Evolutionary conservation across 768 basidiomycete species (phyloP).

Genomic region (Mycena latifolia): DNA sequence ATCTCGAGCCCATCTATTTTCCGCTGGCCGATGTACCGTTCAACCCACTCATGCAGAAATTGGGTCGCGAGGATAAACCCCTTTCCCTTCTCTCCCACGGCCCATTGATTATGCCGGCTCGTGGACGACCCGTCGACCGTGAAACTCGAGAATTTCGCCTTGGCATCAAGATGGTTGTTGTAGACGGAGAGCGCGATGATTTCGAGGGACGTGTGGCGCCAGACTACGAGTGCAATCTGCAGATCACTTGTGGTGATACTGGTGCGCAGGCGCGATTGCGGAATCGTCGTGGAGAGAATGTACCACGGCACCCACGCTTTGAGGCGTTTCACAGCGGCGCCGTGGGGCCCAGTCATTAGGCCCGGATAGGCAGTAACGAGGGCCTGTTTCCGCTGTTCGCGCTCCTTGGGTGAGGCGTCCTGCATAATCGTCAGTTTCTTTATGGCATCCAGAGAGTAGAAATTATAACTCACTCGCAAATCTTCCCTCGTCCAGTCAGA

Average conservation of each 20-base stretch:
- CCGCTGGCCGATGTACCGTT: not conserved
- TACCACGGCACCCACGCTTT: slow-evolving; percentile 13
- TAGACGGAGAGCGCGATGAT: not conserved
- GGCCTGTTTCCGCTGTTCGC: not conserved
- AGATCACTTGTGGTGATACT: not conserved
- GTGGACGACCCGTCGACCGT: slow-evolving; percentile 18
- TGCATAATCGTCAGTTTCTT: not conserved
- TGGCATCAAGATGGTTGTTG: slow-evolving; percentile 19
- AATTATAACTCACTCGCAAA: slow-evolving; percentile 1
- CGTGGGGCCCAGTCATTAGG: slow-evolving; percentile 5
- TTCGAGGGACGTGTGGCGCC: not conserved
- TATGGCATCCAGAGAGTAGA: too few species aligned
- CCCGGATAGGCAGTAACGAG: slow-evolving; percentile 1
- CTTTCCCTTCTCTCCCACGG: slow-evolving; percentile 24
- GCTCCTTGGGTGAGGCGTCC: not conserved
- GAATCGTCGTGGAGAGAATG: slow-evolving; percentile 15
- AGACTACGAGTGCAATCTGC: slow-evolving; percentile 2
- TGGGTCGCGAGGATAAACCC: slow-evolving; percentile 19
- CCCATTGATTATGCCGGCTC: slow-evolving; percentile 9
- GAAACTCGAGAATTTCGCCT: slow-evolving; percentile 3
- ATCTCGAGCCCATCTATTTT: too few species aligned
- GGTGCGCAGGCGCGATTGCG: not conserved
- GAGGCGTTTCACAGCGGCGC: not conserved
- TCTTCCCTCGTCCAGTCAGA: slow-evolving; percentile 15
- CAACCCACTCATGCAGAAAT: not conserved